phyloP scores from a whole-genome alignment of 352 stramenopile genomes.

The Phytophthora hibernalis region DNA sequence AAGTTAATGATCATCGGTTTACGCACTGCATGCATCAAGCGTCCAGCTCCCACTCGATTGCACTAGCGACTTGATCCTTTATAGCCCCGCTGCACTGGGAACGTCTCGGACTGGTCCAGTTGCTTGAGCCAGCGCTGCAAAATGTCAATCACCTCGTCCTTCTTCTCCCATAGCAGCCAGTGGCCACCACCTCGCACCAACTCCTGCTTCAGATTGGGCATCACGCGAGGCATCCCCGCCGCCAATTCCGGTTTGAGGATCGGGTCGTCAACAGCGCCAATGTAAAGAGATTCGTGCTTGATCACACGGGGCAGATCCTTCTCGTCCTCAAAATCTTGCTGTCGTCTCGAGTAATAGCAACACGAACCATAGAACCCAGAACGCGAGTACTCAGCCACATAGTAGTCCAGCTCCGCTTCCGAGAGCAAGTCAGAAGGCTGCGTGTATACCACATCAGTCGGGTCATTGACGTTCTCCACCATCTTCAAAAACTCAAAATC shows the following conservation, averaged over 20 bases:
- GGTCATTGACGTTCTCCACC: constrained; percentile 39
- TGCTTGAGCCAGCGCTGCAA: constrained; percentile 43
- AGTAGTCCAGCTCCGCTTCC: constrained; percentile 60
- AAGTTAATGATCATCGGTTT: neutral
- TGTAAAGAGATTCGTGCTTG: constrained; percentile 57
- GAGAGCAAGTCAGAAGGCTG: constrained; percentile 49
- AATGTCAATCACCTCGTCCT: constrained; percentile 47
- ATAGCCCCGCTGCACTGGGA: constrained; percentile 8
- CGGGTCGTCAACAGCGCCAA: constrained; percentile 62
- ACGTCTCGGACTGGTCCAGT: constrained; percentile 15
- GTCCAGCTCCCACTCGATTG: too few species aligned
- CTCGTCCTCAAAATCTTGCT: constrained; percentile 65
- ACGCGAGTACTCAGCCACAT: constrained; percentile 53
- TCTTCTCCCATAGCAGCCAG: constrained; percentile 67
- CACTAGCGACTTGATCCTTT: constrained; percentile 2
- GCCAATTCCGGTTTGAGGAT: constrained; percentile 63
- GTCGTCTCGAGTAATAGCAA: constrained; percentile 58
- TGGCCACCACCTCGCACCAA: constrained; percentile 58
- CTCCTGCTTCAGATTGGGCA: constrained; percentile 57
- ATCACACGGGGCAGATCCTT: constrained; percentile 44
- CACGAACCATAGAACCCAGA: constrained; percentile 63
- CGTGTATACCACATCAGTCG: constrained; percentile 42
- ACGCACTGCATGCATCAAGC: too few species aligned
- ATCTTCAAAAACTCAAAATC: constrained; percentile 45
- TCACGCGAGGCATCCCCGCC: constrained; percentile 51